These are phyloP conservation scores for Trametes cingulata DNA, from an alignment of 768 basidiomycete species.

Conservation along the genomic window DNA sequence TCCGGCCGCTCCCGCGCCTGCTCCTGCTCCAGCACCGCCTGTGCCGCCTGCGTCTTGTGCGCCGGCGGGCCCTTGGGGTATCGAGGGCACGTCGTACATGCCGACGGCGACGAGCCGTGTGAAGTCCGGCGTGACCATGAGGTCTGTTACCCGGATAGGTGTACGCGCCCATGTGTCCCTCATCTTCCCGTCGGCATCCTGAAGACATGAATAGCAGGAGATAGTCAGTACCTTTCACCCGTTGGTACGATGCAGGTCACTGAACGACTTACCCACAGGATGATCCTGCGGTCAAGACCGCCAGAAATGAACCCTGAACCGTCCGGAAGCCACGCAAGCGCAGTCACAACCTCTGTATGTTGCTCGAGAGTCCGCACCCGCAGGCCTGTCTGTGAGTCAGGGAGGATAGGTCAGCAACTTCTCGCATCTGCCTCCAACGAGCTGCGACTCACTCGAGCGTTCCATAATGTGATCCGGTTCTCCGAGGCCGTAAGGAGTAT, in stretches of 20 bases:
- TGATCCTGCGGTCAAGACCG: conserved; percentile 80
- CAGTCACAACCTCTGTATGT: conserved; percentile 83
- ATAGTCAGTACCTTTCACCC: conserved; percentile 4
- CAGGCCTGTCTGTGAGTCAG: conserved; percentile 63
- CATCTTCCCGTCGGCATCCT: conserved; percentile 78
- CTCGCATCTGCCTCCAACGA: conserved; percentile 6
- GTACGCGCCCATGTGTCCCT: conserved; percentile 68
- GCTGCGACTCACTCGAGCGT: conserved; percentile 67
- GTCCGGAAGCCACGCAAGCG: conserved; percentile 87
- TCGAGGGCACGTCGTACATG: conserved; percentile 45
- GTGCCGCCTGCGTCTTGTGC: conserved; percentile 16
- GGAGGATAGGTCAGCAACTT: neutral
- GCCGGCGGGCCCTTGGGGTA: conserved; percentile 1
- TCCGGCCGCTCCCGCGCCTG: conserved; percentile 28
- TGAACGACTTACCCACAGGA: conserved; percentile 68
- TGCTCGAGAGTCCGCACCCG: conserved; percentile 64
- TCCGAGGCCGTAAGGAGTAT: conserved; percentile 85
- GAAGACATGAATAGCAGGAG: conserved; percentile 6
- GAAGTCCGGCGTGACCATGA: conserved; percentile 85
- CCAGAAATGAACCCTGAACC: conserved; percentile 88
- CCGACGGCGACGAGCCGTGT: conserved; percentile 85
- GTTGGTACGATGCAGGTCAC: conserved; percentile 8
- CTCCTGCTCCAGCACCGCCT: conserved; percentile 27
- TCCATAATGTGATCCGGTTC: conserved; percentile 84
- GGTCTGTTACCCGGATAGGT: conserved; percentile 81